Base-by-base conservation (phyloP, 1,139 yeast species). In the Meyerozyma sp. region DNA sequence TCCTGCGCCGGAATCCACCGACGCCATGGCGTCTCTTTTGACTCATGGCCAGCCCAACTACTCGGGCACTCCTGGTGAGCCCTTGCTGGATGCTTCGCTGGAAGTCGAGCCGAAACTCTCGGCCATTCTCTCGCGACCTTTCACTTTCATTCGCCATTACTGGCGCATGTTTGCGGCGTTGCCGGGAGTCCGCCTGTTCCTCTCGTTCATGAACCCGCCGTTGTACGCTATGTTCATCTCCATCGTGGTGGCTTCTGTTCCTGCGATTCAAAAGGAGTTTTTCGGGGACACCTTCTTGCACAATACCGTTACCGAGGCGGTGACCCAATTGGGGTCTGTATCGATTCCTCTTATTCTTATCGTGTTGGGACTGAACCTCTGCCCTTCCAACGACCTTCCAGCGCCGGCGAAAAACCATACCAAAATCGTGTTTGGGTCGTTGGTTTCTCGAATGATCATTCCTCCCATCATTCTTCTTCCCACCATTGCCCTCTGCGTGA, bases 161-260 rank as follows among this genome's bases (percentile, higher is more conserved):
- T 18, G n/a, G 26, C 37, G 37, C 13, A 8, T 10, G 26, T 25
- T 32, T 14, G 40, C 38, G 14, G 40, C 37, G 20, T 40, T 51
- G 26, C 53, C 54, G 21, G 30, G 36, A 18, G 38, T 49, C 32
- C 50, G 37, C 11, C 41, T 45, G 35, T 46, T 52, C 25, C 48
- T 51, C 27, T 42, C 43, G 30, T 81, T 81, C 55, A 89, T 93
- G 95, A 93, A 93, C 63, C 97, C 98, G 9, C 98, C 98, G 8
- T 70, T 93, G 49, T 93, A 90, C 74, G 84, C 98, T 10, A 93
- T 93, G 98, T 63, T 88, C 23, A 64, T 84, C 1, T 83, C 97
- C 8, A 81, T 93, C 16, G 49, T 87, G 23, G 91, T 93, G 44
- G 98, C 98, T 1, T 79, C 94, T 1, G 72, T 88, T 14, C 89